phyloP scores from a whole-genome alignment of 73 alveolate species.

The Effrenium voratum region DNA sequence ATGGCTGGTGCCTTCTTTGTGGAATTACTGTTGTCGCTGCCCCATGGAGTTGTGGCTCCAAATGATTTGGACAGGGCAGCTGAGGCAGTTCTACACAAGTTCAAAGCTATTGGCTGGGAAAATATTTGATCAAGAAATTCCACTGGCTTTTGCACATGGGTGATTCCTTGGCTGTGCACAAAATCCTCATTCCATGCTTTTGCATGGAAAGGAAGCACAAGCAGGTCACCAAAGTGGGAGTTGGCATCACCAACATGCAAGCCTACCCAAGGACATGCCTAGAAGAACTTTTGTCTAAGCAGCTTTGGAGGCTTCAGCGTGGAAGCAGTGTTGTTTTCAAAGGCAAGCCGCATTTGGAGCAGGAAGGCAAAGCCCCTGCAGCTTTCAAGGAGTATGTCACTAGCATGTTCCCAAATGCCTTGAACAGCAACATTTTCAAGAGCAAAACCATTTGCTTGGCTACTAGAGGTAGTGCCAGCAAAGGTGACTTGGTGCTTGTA shows the following conservation, averaged over 20 bases:
- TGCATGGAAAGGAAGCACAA: constrained; percentile 47
- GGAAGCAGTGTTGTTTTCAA: too few relatives aligned
- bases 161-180: neutral
- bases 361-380: too few relatives aligned
- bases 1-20: neutral
- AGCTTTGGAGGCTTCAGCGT: constrained; percentile 19
- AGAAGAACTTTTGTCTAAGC: neutral
- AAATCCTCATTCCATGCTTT: neutral
- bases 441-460: too few relatives aligned
- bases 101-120: neutral
- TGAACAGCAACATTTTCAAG: too few relatives aligned
- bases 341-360: too few relatives aligned
- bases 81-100: neutral
- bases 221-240: neutral
- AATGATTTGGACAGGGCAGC: neutral
- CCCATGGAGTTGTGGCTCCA: neutral
- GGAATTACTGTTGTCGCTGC: neutral
- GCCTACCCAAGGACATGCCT: neutral
- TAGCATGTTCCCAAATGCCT: too few relatives aligned
- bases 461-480: too few relatives aligned
- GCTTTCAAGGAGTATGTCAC: too few relatives aligned
- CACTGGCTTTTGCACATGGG: constrained; percentile 18
- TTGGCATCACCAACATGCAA: neutral
- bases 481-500: too few relatives aligned
- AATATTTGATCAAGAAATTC: neutral